A percentile compares a stretch with the other conserved stretches of the same genome.
Conservation (phyloP, 805 yeast genomes). For the Wickerhamiella dianesei region DNA sequence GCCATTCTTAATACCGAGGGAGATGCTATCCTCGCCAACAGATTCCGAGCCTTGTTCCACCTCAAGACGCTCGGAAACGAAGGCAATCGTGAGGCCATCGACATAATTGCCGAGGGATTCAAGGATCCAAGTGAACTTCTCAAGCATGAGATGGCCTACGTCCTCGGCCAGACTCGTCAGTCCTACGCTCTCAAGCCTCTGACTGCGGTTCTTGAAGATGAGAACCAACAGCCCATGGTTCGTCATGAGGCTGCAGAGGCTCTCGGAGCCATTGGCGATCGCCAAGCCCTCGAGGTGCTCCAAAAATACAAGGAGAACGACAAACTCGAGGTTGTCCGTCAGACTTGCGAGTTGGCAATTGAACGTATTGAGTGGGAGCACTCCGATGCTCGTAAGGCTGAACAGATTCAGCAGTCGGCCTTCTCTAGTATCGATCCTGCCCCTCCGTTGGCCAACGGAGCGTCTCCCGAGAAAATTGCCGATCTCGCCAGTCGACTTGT, state of each 20-base stretch:
- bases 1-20: conserved; percentile 33
- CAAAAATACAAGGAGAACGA: conserved; percentile 53
- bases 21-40: conserved; percentile 57
- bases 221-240: conserved; percentile 72
- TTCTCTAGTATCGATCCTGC: conserved; percentile 94
- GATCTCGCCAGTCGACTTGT: conserved; percentile 57
- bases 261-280: conserved; percentile 86
- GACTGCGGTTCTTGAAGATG: conserved; percentile 52
- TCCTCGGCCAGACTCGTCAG: conserved; percentile 89
- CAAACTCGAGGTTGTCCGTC: conserved; percentile 77
- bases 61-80: conserved; percentile 78
- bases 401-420: conserved; percentile 57
- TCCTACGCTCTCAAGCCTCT: conserved; percentile 61
- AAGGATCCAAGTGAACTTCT: conserved; percentile 70
- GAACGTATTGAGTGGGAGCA: conserved; percentile 90
- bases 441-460: conserved; percentile 71
- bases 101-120: conserved; percentile 77
- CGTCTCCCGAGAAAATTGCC: conserved; percentile 44
- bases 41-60: conserved; percentile 91
- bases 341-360: conserved; percentile 94
- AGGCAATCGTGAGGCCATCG: conserved; percentile 48
- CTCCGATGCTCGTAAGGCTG: conserved; percentile 50
- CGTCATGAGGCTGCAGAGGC: conserved; percentile 99
- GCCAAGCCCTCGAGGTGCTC: conserved; percentile 53
- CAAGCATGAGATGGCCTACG: conserved; percentile 97